Evolutionary conservation across 164 flowering plant genomes (phyloP).

Genomic region (Tinospora cordifolia): DNA sequence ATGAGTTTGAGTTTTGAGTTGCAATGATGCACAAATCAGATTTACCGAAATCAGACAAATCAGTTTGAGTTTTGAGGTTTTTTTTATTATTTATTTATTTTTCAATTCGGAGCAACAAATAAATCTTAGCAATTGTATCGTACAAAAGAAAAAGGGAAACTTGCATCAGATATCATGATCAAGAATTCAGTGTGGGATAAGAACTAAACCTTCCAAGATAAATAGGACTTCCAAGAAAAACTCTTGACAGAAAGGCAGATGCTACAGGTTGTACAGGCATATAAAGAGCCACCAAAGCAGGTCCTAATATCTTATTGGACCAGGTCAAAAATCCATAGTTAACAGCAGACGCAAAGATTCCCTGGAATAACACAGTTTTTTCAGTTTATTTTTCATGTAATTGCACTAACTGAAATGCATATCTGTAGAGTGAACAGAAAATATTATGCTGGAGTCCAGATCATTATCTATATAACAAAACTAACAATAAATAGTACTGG

Average conservation of each 20-base stretch:
- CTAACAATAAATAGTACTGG: background rate
- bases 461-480: background rate
- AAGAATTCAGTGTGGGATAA: constrained; percentile 5
- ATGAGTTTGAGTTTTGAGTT: too few species aligned
- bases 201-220: constrained; percentile 79
- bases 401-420: background rate
- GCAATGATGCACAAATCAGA: background rate
- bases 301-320: constrained; percentile 90
- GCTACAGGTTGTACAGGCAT: constrained; percentile 93
- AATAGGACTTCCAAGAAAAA: constrained; percentile 88
- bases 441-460: background rate
- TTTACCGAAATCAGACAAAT: background rate
- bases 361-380: constrained; percentile 37
- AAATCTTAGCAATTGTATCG: background rate
- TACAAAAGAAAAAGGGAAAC: background rate
- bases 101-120: background rate
- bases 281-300: constrained; percentile 84
- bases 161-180: background rate
- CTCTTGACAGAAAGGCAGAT: constrained; percentile 76
- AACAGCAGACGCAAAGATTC: constrained; percentile 83
- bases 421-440: background rate
- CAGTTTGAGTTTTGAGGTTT: too few species aligned
- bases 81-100: too few species aligned
- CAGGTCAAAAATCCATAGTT: constrained; percentile 87
- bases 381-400: background rate